Conservation (phyloP, 768 basidiomycete genomes). For the Clitopilus passeckerianus region DNA sequence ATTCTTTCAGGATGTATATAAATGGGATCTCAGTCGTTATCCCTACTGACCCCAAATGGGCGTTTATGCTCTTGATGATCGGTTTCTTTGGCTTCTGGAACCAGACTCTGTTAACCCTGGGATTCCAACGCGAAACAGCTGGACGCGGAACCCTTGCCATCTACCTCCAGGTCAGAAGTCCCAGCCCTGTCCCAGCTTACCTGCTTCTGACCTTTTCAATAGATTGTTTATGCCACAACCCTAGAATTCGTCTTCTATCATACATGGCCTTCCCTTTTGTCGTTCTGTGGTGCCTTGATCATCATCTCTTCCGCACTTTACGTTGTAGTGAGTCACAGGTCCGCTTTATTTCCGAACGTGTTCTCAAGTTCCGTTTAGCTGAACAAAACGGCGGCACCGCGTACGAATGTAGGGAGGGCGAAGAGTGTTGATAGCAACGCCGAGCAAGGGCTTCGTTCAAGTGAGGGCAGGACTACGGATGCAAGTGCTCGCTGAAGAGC, state of each 20-base stretch:
- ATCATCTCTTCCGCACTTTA: neutral
- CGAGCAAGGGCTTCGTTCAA: neutral
- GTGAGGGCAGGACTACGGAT: neutral
- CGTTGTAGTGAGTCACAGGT: conserved; percentile 4
- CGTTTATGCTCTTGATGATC: conserved; percentile 42
- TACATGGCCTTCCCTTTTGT: neutral
- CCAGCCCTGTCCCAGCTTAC: neutral
- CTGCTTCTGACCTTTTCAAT: conserved; percentile 5
- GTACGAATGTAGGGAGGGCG: neutral
- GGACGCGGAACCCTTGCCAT: conserved; percentile 58
- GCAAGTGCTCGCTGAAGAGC: neutral
- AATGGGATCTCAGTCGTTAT: conserved; percentile 35
- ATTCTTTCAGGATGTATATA: conserved; percentile 9
- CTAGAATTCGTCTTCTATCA: neutral
- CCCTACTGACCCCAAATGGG: conserved; percentile 39
- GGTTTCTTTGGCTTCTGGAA: conserved; percentile 50
- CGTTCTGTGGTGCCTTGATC: neutral
- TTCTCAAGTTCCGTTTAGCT: neutral
- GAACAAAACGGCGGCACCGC: neutral
- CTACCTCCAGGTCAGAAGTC: conserved; percentile 22
- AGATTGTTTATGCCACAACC: neutral
- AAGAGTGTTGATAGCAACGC: neutral
- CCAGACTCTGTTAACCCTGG: conserved; percentile 51
- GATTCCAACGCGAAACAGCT: conserved; percentile 37
- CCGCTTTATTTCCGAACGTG: neutral